phyloP scores from a whole-genome alignment of 352 stramenopile genomes.

The Globisporangium cylindrosporum region DNA sequence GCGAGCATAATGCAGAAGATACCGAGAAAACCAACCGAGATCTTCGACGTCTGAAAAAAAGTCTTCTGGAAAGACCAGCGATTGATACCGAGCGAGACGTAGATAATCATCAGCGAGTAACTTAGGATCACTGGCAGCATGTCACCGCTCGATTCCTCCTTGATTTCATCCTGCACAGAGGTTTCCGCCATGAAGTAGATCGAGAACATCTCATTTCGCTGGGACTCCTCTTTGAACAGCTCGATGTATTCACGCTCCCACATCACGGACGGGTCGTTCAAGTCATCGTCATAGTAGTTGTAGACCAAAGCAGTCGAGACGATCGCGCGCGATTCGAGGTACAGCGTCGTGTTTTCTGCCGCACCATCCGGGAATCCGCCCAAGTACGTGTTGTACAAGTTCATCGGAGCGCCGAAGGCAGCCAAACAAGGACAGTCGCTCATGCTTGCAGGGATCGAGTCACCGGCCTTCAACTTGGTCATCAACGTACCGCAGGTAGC shows the following conservation, averaged over 20 bases:
- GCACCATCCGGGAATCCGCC: conserved; percentile 48
- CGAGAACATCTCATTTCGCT: conserved; percentile 42
- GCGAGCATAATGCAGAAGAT: conserved; percentile 58
- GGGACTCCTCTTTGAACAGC: conserved; percentile 39
- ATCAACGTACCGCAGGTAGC: conserved; percentile 39
- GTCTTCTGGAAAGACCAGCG: conserved; percentile 41
- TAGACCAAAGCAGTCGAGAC: conserved; percentile 58
- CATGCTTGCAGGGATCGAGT: conserved; percentile 51
- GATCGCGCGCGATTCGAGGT: conserved; percentile 41
- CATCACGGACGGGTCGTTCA: conserved; percentile 43
- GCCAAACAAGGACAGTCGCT: conserved; percentile 61
- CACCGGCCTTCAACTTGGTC: conserved; percentile 28
- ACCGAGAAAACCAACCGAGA: conserved; percentile 49
- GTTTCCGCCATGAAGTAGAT: conserved; percentile 61
- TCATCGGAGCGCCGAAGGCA: conserved; percentile 61
- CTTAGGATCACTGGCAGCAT: conserved; percentile 49
- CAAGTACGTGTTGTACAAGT: conserved; percentile 65
- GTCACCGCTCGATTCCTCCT: conserved; percentile 45
- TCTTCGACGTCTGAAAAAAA: conserved; percentile 62
- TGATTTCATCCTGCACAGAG: conserved; percentile 59
- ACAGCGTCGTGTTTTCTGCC: conserved; percentile 50
- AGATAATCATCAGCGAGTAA: conserved; percentile 66
- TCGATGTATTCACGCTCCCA: conserved; percentile 66
- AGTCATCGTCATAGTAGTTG: conserved; percentile 50
- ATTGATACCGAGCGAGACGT: conserved; percentile 66